These are phyloP conservation scores for Aspergillus terreus DNA, from an alignment of 2,329 filamentous ascomycete genomes.

Conservation along the genomic window DNA sequence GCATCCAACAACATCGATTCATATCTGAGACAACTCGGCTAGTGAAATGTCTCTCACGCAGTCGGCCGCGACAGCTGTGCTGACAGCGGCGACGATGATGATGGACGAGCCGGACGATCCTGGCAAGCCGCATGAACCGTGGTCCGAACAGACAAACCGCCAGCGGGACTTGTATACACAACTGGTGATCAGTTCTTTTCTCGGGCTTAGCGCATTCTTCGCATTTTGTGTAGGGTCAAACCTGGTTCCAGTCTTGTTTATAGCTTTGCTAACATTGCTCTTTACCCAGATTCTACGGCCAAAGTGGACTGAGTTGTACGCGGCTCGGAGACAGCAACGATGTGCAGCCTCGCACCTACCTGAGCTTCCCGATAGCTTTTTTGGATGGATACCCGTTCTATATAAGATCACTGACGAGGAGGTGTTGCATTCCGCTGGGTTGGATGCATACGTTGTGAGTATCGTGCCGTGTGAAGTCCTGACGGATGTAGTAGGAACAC, in stretches of 20 bases:
- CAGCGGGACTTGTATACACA: conserved; percentile 43
- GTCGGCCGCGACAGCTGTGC: conserved; percentile 21
- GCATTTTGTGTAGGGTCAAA: conserved; percentile 42
- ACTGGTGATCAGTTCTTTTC: conserved; percentile 39
- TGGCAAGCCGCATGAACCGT: conserved; percentile 15
- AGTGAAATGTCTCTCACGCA: conserved; percentile 28
- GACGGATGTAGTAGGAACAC: neutral
- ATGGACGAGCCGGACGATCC: conserved; percentile 17
- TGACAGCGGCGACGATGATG: conserved; percentile 19
- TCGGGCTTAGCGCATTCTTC: conserved; percentile 43
- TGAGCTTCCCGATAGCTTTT: conserved; percentile 74
- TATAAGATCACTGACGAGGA: conserved; percentile 85
- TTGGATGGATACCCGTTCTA: conserved; percentile 88
- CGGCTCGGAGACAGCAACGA: conserved; percentile 76
- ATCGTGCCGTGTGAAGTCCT: neutral
- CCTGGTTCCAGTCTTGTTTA: neutral
- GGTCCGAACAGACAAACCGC: conserved; percentile 28
- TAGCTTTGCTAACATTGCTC: conserved; percentile 9
- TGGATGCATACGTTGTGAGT: conserved; percentile 87
- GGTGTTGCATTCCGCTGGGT: conserved; percentile 80
- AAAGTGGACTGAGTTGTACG: conserved; percentile 87
- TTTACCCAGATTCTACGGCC: conserved; percentile 68
- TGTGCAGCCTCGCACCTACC: conserved; percentile 66
- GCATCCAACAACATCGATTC: conserved; percentile 8
- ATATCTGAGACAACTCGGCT: neutral